Percentiles rank a stretch among this genome's conserved stretches.
Conservation (phyloP, 1,284 basidiomycete genomes). For the Papiliotrema flavescens region DNA sequence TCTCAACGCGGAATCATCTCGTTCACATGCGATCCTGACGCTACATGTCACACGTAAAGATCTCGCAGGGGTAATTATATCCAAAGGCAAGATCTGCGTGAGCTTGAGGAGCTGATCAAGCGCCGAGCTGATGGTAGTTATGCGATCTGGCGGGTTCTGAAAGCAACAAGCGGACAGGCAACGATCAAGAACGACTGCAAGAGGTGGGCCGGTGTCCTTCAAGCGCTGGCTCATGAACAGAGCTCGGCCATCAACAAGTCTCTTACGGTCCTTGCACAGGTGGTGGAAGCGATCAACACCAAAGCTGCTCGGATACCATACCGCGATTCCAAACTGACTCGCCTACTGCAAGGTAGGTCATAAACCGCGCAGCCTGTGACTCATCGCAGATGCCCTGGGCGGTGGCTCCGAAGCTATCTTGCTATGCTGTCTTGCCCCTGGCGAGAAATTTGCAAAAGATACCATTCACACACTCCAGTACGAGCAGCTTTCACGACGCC, state of each 20-base stretch:
- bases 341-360: constrained; percentile 64
- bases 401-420: constrained; percentile 69
- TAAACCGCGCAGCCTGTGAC: background rate
- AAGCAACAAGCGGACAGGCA: constrained; percentile 82
- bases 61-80: constrained; percentile 43
- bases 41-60: constrained; percentile 54
- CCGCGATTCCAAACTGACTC: constrained; percentile 74
- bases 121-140: constrained; percentile 49
- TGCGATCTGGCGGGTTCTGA: constrained; percentile 83
- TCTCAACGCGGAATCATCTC: constrained; percentile 71
- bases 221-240: constrained; percentile 46
- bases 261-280: constrained; percentile 72
- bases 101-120: too few species aligned
- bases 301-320: constrained; percentile 62
- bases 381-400: constrained; percentile 60
- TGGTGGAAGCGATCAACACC: constrained; percentile 74
- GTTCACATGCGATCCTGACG: constrained; percentile 76
- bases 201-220: constrained; percentile 16
- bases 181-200: constrained; percentile 69
- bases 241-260: constrained; percentile 81
- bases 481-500: background rate
- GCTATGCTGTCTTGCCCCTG: constrained; percentile 79
- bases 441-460: constrained; percentile 70
- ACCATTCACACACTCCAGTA: constrained; percentile 79
- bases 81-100: constrained; percentile 67